Conservation (phyloP, 768 basidiomycete species). For the Clavaria fumosa region DNA sequence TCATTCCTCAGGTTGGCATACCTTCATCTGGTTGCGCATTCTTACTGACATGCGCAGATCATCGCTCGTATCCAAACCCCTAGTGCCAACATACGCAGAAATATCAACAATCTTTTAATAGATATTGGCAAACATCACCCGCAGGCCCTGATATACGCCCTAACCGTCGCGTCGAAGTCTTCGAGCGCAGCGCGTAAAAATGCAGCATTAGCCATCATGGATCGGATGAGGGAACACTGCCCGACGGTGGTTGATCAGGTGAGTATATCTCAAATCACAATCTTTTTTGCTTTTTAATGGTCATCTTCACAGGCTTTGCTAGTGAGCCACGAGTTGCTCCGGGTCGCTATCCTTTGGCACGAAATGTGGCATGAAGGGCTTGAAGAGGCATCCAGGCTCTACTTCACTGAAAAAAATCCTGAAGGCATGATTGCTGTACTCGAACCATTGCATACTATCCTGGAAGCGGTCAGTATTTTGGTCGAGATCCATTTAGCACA, state of each 20-base stretch:
- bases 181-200: slow-evolving; percentile 68
- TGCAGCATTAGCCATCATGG: slow-evolving; percentile 79
- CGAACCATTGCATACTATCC: slow-evolving; percentile 83
- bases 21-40: not conserved
- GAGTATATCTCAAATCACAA: slow-evolving; percentile 7
- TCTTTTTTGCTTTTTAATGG: too few relatives aligned
- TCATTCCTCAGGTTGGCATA: slow-evolving; percentile 76
- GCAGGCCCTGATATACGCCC: slow-evolving; percentile 88
- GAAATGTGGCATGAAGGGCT: slow-evolving; percentile 98
- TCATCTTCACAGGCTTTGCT: slow-evolving; percentile 50
- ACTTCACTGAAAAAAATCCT: slow-evolving; percentile 94
- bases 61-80: slow-evolving; percentile 98
- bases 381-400: slow-evolving; percentile 91
- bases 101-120: slow-evolving; percentile 75
- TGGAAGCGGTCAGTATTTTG: slow-evolving; percentile 54
- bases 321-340: slow-evolving; percentile 88
- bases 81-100: slow-evolving; percentile 67
- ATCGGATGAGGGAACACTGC: slow-evolving; percentile 87
- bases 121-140: slow-evolving; percentile 96
- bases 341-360: slow-evolving; percentile 97
- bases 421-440: slow-evolving; percentile 92
- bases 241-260: slow-evolving; percentile 77
- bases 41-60: slow-evolving; percentile 37
- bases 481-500: not conserved
- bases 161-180: slow-evolving; percentile 95